Percentiles rank a stretch among this genome's conserved stretches.
Evolutionary conservation across 2,329 filamentous ascomycete species (phyloP).

Genomic region (Pezizomycotina sp.): DNA sequence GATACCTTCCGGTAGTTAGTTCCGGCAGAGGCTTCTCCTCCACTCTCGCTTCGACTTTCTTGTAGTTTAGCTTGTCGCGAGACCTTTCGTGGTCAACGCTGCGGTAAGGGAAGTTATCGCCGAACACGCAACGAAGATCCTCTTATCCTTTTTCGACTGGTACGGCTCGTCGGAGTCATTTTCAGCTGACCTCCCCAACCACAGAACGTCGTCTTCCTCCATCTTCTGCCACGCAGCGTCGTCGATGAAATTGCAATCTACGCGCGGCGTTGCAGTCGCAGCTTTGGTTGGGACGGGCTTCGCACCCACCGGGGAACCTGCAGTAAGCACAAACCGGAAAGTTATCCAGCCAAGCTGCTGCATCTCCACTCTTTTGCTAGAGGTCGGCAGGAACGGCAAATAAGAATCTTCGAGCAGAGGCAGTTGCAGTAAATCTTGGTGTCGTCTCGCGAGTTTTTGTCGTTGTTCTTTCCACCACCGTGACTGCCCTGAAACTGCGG

Average conservation of each 20-base stretch:
- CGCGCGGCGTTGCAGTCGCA: constrained; percentile 15
- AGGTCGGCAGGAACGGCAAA: constrained; percentile 9
- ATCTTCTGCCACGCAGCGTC: constrained; percentile 17
- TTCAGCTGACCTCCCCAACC: constrained; percentile 13
- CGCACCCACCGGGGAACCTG: constrained; percentile 16
- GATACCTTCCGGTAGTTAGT: background rate
- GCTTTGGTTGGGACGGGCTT: constrained; percentile 10
- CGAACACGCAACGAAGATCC: constrained; percentile 16
- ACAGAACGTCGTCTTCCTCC: constrained; percentile 15
- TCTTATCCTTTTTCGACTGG: constrained; percentile 17
- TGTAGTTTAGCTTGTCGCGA: too few species aligned
- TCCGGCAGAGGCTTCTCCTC: constrained; percentile 4
- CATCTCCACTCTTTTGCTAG: constrained; percentile 11
- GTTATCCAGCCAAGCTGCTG: constrained; percentile 9
- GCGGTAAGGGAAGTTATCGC: constrained; percentile 15
- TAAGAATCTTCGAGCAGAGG: constrained; percentile 18
- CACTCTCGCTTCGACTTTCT: constrained; percentile 10
- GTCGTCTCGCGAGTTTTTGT: too few species aligned
- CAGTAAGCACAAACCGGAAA: constrained; percentile 14
- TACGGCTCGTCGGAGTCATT: constrained; percentile 10
- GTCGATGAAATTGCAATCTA: constrained; percentile 15
- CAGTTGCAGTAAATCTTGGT: constrained; percentile 17
- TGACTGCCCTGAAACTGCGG: too few species aligned
- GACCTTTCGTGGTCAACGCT: too few species aligned
- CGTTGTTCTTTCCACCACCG: constrained; percentile 11